These are phyloP conservation scores for Aphanomyces stellatus DNA, from an alignment of 352 stramenopile species.

Conservation along the genomic window DNA sequence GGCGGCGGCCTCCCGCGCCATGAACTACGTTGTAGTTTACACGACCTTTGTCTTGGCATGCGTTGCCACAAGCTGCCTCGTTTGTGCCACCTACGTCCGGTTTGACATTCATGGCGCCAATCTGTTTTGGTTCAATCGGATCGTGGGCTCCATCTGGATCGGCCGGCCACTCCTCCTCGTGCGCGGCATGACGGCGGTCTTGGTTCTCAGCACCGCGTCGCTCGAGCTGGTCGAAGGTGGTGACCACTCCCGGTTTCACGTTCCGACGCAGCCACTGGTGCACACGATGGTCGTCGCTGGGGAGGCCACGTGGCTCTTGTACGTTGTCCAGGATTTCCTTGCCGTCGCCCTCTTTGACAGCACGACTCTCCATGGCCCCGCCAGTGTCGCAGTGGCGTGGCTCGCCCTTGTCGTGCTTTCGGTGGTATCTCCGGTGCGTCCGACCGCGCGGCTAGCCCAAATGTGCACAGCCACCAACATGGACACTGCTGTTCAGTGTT, in stretches of 20 bases:
- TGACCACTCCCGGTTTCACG: neutral
- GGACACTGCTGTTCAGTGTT: neutral
- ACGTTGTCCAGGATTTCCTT: neutral
- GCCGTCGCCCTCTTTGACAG: neutral
- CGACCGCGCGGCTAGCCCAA: neutral
- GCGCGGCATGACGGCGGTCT: neutral
- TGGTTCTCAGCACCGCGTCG: conserved; percentile 2
- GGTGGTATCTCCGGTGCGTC: neutral
- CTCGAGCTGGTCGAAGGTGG: neutral
- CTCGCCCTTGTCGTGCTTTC: neutral
- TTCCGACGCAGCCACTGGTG: neutral
- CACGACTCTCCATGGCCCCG: neutral
- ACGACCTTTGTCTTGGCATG: neutral
- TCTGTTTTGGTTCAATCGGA: conserved; percentile 2
- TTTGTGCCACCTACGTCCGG: neutral
- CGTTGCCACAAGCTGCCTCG: neutral
- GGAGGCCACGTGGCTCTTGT: conserved; percentile 4
- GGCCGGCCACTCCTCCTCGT: neutral
- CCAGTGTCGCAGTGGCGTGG: neutral
- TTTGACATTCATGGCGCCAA: neutral
- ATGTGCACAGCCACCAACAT: neutral
- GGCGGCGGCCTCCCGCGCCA: neutral
- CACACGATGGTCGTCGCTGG: neutral
- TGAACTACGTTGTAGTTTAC: neutral
- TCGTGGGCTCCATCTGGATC: conserved; percentile 1